Conservation (phyloP, 495 filamentous ascomycete genomes). For the Cudoniella acicularis region DNA sequence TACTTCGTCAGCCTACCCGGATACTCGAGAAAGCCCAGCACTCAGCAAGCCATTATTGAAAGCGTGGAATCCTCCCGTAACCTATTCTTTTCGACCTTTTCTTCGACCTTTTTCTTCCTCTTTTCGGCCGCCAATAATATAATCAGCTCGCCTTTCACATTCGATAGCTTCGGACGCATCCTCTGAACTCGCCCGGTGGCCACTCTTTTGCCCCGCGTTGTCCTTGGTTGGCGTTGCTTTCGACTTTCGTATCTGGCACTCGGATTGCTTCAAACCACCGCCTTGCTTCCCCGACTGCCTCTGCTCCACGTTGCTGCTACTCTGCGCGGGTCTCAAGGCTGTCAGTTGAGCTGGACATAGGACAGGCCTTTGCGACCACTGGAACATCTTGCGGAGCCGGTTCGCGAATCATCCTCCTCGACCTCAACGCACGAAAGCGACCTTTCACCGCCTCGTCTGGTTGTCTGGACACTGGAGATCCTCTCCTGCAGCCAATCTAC, state of each 20-base stretch:
- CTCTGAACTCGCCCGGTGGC: neutral
- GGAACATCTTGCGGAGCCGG: neutral
- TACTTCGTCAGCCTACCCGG: neutral
- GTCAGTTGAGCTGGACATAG: neutral
- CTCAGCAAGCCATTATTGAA: neutral
- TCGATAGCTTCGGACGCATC: neutral
- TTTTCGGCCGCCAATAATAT: neutral
- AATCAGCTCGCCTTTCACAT: neutral
- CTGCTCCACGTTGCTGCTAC: constrained; percentile 3
- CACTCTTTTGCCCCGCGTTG: neutral
- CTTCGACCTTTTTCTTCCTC: neutral
- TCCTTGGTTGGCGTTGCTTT: neutral
- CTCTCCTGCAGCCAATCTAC: neutral
- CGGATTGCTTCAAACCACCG: constrained; percentile 1
- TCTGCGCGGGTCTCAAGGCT: neutral
- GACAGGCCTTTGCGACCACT: neutral
- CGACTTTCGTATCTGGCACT: neutral
- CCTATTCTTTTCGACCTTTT: too few relatives aligned
- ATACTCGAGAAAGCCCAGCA: neutral
- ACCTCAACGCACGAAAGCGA: neutral
- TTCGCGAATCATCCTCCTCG: neutral
- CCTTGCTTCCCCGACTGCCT: neutral
- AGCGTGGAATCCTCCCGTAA: neutral
- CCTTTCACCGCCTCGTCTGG: constrained; percentile 6
- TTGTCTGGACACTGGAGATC: neutral